Percentiles rank a stretch among this genome's conserved stretches.
These are phyloP conservation scores for Cronartium quercuum DNA, from an alignment of 1,284 basidiomycete species.

Conservation along the genomic window DNA sequence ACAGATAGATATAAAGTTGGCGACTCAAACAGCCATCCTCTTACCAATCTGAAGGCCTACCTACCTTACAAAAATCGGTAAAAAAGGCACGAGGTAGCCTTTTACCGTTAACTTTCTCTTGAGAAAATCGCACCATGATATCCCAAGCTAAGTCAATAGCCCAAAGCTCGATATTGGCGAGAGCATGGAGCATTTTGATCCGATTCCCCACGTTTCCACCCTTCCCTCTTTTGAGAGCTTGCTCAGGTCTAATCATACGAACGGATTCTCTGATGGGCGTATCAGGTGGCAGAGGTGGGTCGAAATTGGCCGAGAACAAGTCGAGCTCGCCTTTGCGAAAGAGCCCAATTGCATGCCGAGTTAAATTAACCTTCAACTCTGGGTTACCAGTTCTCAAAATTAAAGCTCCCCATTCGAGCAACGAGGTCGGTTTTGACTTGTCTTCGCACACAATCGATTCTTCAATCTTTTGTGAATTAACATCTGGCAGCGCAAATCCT, in stretches of 20 bases:
- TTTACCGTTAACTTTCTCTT: constrained; percentile 1
- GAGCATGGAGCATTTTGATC: constrained; percentile 48
- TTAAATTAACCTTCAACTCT: constrained; percentile 46
- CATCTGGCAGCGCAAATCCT: constrained; percentile 25
- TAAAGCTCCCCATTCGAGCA: constrained; percentile 47
- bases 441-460: constrained; percentile 36
- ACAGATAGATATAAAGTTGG: background rate
- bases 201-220: constrained; percentile 47
- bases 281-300: constrained; percentile 45
- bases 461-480: constrained; percentile 27
- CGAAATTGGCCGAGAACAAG: constrained; percentile 42
- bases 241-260: constrained; percentile 45
- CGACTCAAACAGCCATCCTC: background rate
- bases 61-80: constrained; percentile 32
- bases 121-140: constrained; percentile 29
- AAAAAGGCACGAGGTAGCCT: constrained; percentile 23
- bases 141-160: constrained; percentile 50
- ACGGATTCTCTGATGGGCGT: constrained; percentile 44
- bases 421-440: constrained; percentile 44
- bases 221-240: constrained; percentile 46
- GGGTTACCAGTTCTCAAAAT: constrained; percentile 47
- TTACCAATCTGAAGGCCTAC: background rate
- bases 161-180: constrained; percentile 50
- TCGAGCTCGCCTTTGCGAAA: constrained; percentile 5
- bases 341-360: constrained; percentile 46